Evolutionary conservation across 257 asterid species (phyloP).

Genomic region (Thymus quinquecostatus): DNA sequence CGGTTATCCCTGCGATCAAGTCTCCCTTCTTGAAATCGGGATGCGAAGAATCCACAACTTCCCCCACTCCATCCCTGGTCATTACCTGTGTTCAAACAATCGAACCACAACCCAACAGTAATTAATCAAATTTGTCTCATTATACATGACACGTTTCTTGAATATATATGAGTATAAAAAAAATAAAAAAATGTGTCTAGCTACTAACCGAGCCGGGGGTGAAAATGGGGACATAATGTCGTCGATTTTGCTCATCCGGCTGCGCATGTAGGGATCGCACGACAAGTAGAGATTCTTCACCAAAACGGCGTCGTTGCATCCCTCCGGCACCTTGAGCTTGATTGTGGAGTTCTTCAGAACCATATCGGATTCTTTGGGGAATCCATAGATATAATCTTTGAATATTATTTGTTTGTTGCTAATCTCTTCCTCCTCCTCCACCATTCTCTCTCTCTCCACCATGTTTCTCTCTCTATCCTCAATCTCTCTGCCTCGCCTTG

Average conservation of each 20-base stretch:
- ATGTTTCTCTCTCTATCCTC: too few species aligned
- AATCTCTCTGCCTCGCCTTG: too few species aligned
- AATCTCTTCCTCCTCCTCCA: constrained; percentile 12
- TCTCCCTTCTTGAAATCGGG: constrained; percentile 63
- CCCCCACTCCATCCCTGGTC: constrained; percentile 51
- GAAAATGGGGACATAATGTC: constrained; percentile 17
- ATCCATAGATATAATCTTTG: constrained; percentile 31
- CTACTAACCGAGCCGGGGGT: constrained; percentile 33
- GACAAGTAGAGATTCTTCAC: constrained; percentile 38
- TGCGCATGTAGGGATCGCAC: constrained; percentile 42
- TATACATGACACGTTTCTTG: too few species aligned
- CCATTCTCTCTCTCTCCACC: constrained; percentile 11
- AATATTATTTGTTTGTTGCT: constrained; percentile 39
- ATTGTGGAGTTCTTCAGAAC: background rate
- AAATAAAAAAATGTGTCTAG: too few species aligned
- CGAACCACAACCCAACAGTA: too few species aligned
- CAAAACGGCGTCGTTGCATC: constrained; percentile 29
- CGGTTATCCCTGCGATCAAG: constrained; percentile 46
- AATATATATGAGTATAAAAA: too few species aligned
- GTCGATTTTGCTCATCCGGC: constrained; percentile 29
- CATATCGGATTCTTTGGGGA: constrained; percentile 42
- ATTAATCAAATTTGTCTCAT: too few species aligned
- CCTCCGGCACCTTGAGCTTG: constrained; percentile 29
- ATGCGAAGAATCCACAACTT: constrained; percentile 54
- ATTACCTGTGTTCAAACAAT: constrained; percentile 36